Evolutionary conservation across 805 yeast genomes (phyloP).

Genomic region (Cyberlindnera subsufficiens): DNA sequence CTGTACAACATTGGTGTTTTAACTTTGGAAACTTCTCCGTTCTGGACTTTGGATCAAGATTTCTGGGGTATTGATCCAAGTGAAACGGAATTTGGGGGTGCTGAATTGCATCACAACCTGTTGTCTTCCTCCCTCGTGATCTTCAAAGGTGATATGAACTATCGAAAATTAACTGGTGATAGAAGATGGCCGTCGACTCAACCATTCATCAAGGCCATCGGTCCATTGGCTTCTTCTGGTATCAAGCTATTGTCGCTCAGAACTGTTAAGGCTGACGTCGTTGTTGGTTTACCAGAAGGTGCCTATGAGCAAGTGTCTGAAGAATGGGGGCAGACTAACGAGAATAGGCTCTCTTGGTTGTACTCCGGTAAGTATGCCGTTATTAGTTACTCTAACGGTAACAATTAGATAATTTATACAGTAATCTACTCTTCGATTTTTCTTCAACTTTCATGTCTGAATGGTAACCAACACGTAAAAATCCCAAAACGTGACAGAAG

Average conservation of each 20-base stretch:
- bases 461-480: too few relatives aligned
- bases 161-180: conserved; percentile 91
- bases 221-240: conserved; percentile 55
- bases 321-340: conserved; percentile 56
- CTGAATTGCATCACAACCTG: conserved; percentile 55
- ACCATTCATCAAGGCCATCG: conserved; percentile 65
- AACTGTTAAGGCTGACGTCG: conserved; percentile 95
- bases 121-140: conserved; percentile 63
- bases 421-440: neutral
- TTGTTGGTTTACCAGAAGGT: conserved; percentile 77
- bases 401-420: conserved; percentile 6
- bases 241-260: conserved; percentile 71
- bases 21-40: conserved; percentile 52
- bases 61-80: conserved; percentile 61
- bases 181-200: conserved; percentile 82
- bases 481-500: too few relatives aligned
- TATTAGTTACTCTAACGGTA: conserved; percentile 49
- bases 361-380: conserved; percentile 94
- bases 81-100: conserved; percentile 53
- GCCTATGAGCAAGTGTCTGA: conserved; percentile 60
- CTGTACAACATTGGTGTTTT: conserved; percentile 44
- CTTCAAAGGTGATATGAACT: conserved; percentile 94
- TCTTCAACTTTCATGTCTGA: neutral
- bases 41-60: conserved; percentile 81
- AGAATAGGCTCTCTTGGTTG: conserved; percentile 73